Base-by-base conservation (phyloP, 2,329 filamentous ascomycete genomes). In the Plenodomus tracheiphilus region DNA sequence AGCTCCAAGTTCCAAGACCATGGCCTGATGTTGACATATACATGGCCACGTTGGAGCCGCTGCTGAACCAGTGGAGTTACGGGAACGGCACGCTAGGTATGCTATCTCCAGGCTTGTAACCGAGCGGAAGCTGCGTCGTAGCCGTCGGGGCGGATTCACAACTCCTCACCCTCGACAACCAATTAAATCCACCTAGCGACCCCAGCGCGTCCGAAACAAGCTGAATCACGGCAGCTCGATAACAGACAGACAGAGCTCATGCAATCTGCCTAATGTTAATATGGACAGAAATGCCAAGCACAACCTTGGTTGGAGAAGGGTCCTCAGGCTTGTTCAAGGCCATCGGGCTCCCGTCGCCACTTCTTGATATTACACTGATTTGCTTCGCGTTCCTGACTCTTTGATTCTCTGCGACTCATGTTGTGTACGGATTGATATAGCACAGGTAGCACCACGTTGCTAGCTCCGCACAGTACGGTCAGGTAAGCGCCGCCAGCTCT, bases 211-310 rank as follows among this genome's bases (percentile, higher is more conserved):
- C 52, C 53, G 40, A 51, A 54, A 54, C 40, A 56, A 64, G 61
- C 62, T 62, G 58, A 58, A 60, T 53, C 58, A 58, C 45, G 47
- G 25, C 51, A 49, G 25, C 46, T 36, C 25, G 42, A 41, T 54
- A 61, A 55, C 43, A 57, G 60, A 56, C 28, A 61, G 54, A 54
- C 51, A 55, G 60, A 58, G 58, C 60, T 63, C 60, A 58, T 41
- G 53, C 57, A 67, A 70, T 69, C 59, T 66, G 64, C 58, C 65
- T 69, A 70, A 70, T 66, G 47, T 67, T 61, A 50, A 63, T 55
- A 59, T 60, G 65, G 65, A 53, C 47, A 32, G 43, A 30, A 43
- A 19, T 49, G 61, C 63, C 66, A 68, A 70, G 54, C 53, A 56
- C 56, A 64, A 64, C n/a, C n/a, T n/a, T n/a, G 66, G 62, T 56